These are phyloP conservation scores for Podospora sp. DNA, from an alignment of 495 filamentous ascomycete genomes.

Conservation along the genomic window DNA sequence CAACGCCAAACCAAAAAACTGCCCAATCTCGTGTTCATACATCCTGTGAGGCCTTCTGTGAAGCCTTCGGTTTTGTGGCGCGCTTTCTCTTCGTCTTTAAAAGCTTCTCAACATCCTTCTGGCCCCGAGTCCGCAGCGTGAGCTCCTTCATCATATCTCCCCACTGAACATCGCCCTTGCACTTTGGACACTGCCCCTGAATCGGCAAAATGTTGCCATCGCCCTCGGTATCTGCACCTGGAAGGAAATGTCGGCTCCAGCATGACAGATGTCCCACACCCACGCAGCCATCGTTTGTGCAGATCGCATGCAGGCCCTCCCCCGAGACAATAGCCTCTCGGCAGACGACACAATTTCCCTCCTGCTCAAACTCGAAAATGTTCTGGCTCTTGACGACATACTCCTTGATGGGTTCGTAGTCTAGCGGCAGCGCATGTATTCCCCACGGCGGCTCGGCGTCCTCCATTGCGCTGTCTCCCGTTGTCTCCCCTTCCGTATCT, in stretches of 20 bases:
- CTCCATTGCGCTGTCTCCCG: constrained; percentile 15
- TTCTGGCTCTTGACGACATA: constrained; percentile 73
- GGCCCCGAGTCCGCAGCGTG: constrained; percentile 67
- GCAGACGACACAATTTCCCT: constrained; percentile 68
- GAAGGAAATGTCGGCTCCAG: constrained; percentile 67
- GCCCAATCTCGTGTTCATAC: neutral
- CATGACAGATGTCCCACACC: constrained; percentile 75
- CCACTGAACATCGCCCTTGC: constrained; percentile 67
- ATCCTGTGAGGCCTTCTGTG: neutral
- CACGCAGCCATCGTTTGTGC: constrained; percentile 66
- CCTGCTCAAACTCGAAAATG: constrained; percentile 61
- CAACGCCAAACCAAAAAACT: neutral
- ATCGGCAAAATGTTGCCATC: constrained; percentile 63
- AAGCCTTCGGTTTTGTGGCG: constrained; percentile 26
- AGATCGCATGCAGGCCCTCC: constrained; percentile 64
- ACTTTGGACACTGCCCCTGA: constrained; percentile 72
- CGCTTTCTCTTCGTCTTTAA: constrained; percentile 56
- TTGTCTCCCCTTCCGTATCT: constrained; percentile 10
- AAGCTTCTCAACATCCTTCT: constrained; percentile 64
- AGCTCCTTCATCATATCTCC: constrained; percentile 78
- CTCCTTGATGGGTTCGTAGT: constrained; percentile 64
- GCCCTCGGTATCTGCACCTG: constrained; percentile 27
- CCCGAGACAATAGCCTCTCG: constrained; percentile 47
- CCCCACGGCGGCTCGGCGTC: constrained; percentile 38
- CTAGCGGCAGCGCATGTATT: constrained; percentile 63